Conservation (phyloP, 257 asterid genomes). For the Verbena officinalis region DNA sequence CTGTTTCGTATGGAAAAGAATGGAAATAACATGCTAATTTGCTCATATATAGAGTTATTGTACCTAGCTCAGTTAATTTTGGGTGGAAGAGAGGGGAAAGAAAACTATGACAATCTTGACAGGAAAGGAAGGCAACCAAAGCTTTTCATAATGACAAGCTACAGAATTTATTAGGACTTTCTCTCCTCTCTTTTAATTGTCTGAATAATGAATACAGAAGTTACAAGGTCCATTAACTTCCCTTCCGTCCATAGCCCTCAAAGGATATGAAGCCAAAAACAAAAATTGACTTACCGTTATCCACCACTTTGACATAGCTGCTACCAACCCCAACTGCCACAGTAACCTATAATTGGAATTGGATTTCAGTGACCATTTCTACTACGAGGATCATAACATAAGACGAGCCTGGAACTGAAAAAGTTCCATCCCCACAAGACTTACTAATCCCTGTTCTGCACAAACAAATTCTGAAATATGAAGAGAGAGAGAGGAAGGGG, state of each 20-base stretch:
- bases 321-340: conserved; percentile 69
- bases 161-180: conserved; percentile 10
- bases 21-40: background rate
- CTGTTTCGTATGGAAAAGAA: conserved; percentile 11
- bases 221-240: conserved; percentile 20
- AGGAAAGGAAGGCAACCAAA: conserved; percentile 2
- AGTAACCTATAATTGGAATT: conserved; percentile 53
- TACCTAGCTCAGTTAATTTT: background rate
- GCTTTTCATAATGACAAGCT: background rate
- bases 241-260: conserved; percentile 15
- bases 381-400: too few relatives aligned
- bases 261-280: background rate
- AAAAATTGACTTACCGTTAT: conserved; percentile 62
- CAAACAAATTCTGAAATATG: background rate
- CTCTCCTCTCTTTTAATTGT: conserved; percentile 9
- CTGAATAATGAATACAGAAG: conserved; percentile 5
- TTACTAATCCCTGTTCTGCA: conserved; percentile 10
- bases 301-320: conserved; percentile 71
- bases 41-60: background rate
- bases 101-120: conserved; percentile 14
- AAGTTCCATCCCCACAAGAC: conserved; percentile 20
- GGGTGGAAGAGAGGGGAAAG: conserved; percentile 7
- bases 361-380: conserved; percentile 14
- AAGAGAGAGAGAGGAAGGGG: conserved; percentile 5
- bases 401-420: conserved; percentile 15